Conservation (phyloP, 306 rosid genomes). For the Vigna radiata region DNA sequence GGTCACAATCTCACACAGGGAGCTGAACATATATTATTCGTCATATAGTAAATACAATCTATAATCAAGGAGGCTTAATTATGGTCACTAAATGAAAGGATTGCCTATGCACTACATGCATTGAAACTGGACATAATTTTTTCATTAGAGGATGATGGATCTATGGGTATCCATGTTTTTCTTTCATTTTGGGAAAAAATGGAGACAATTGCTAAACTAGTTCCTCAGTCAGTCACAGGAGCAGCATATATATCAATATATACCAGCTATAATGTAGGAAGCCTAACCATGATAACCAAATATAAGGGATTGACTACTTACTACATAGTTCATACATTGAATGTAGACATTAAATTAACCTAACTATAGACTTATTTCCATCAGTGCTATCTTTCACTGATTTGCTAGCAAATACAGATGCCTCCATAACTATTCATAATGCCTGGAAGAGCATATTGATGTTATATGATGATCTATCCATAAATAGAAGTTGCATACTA, state of each 20-base stretch:
- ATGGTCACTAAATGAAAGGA: not conserved
- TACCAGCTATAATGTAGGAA: not conserved
- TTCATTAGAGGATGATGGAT: slow-evolving; percentile 4
- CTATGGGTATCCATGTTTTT: not conserved
- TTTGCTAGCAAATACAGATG: not conserved
- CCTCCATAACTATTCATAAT: not conserved
- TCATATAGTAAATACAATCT: not conserved
- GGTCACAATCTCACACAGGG: not conserved
- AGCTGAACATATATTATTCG: not conserved
- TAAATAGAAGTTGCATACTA: slow-evolving; percentile 5
- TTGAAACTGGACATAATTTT: not conserved
- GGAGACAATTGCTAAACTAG: not conserved
- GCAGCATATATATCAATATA: not conserved
- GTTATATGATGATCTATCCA: not conserved
- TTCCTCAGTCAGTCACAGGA: not conserved
- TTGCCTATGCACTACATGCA: not conserved
- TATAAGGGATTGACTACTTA: not conserved
- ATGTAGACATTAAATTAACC: not conserved
- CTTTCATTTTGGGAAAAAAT: not conserved
- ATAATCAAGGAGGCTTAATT: slow-evolving; percentile 8
- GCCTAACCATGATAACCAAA: not conserved
- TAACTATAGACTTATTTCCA: not conserved
- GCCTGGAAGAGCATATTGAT: not conserved
- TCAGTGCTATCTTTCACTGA: not conserved
- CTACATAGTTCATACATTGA: slow-evolving; percentile 11